Conservation (phyloP, 805 yeast species). For the Priceomyces melissophilus region DNA sequence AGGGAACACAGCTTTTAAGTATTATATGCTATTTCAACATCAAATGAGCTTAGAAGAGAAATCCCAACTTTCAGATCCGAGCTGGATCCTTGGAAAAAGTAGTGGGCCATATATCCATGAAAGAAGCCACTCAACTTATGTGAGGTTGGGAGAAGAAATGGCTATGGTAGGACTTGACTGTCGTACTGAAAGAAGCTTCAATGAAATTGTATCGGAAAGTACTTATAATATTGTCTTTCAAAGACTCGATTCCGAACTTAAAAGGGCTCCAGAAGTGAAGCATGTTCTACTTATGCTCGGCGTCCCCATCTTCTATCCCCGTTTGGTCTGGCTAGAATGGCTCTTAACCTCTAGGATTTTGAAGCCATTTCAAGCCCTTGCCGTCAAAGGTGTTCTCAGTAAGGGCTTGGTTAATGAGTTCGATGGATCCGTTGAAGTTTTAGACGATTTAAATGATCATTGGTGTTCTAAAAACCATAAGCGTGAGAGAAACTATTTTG, state of each 20-base stretch:
- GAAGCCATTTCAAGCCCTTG: conserved; percentile 57
- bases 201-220: conserved; percentile 48
- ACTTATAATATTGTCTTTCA: conserved; percentile 62
- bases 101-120: conserved; percentile 71
- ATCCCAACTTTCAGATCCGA: conserved; percentile 38
- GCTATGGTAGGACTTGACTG: conserved; percentile 84
- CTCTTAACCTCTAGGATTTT: conserved; percentile 58
- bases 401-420: conserved; percentile 84
- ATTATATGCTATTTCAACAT: conserved; percentile 90
- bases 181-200: conserved; percentile 79
- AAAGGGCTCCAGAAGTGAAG: conserved; percentile 50
- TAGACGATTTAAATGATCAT: conserved; percentile 93
- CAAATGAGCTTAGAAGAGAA: conserved; percentile 53
- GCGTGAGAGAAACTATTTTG: conserved; percentile 70
- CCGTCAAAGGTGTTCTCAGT: conserved; percentile 59
- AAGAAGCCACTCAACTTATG: conserved; percentile 62
- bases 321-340: conserved; percentile 87
- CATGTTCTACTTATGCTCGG: conserved; percentile 85
- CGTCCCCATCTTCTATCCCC: conserved; percentile 92
- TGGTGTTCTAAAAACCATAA: conserved; percentile 94
- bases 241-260: conserved; percentile 56
- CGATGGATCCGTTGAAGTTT: conserved; percentile 85
- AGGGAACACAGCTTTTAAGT: conserved; percentile 78
- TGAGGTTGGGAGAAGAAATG: conserved; percentile 71
- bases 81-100: conserved; percentile 59